phyloP scores from a whole-genome alignment of 306 rosid genomes.

The Vigna reflexopilosa region DNA sequence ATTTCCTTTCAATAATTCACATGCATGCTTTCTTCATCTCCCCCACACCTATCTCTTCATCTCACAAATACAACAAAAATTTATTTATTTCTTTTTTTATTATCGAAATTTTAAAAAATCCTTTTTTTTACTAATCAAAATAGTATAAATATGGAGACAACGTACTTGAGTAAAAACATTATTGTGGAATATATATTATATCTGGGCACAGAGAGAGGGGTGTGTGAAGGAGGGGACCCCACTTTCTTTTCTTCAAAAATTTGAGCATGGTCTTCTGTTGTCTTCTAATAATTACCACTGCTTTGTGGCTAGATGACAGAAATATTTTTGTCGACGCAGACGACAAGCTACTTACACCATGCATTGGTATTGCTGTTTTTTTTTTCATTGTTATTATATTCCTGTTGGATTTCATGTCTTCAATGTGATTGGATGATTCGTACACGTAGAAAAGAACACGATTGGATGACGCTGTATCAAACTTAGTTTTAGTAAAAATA shows the following conservation, averaged over 20 bases:
- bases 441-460: constrained; percentile 1
- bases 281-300: constrained; percentile 42
- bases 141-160: background rate
- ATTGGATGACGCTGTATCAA: constrained; percentile 10
- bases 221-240: constrained; percentile 34
- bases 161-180: background rate
- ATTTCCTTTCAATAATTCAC: constrained; percentile 59
- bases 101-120: too few species aligned
- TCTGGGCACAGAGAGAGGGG: background rate
- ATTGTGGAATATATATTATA: background rate
- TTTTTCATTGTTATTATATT: background rate
- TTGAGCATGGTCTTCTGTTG: constrained; percentile 37
- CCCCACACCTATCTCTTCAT: too few species aligned
- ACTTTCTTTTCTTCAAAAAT: constrained; percentile 46
- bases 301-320: constrained; percentile 47
- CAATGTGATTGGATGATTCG: constrained; percentile 20
- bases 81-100: too few species aligned
- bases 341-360: constrained; percentile 44
- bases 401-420: constrained; percentile 18
- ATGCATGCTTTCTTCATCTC: background rate
- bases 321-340: background rate
- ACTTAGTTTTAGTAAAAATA: background rate
- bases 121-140: too few species aligned
- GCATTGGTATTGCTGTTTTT: constrained; percentile 1
- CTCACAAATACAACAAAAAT: too few species aligned